These are phyloP conservation scores for Podospora pseudoanserina DNA, from an alignment of 495 filamentous ascomycete genomes.

Conservation along the genomic window DNA sequence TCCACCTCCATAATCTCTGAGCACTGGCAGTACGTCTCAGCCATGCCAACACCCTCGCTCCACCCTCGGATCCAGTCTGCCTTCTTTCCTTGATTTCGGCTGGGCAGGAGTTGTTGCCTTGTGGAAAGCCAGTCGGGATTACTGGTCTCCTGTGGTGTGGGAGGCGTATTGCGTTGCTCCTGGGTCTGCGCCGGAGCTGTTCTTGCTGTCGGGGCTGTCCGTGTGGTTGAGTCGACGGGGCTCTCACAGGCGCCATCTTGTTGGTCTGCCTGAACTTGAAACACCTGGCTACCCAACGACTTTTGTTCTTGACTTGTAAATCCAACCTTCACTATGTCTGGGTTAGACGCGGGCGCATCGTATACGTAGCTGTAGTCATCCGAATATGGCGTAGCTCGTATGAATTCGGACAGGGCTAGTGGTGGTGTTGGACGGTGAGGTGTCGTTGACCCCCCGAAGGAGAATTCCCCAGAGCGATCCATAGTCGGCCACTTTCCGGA, in stretches of 20 bases:
- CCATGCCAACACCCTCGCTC: constrained; percentile 29
- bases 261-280: constrained; percentile 4
- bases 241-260: constrained; percentile 7
- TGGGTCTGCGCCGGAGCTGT: constrained; percentile 3
- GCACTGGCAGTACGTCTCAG: constrained; percentile 30
- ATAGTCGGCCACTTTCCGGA: constrained; percentile 15
- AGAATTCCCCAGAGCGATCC: constrained; percentile 23
- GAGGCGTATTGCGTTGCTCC: constrained; percentile 1
- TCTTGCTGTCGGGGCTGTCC: constrained; percentile 8
- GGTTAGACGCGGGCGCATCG: constrained; percentile 13
- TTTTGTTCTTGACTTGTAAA: not conserved
- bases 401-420: constrained; percentile 27
- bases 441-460: constrained; percentile 12
- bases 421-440: constrained; percentile 23
- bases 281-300: not conserved
- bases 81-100: constrained; percentile 29
- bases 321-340: not conserved
- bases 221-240: constrained; percentile 8
- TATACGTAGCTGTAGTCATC: constrained; percentile 20
- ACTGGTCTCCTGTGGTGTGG: not conserved
- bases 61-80: constrained; percentile 37
- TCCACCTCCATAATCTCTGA: constrained; percentile 18
- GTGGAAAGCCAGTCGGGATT: constrained; percentile 27
- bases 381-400: constrained; percentile 19
- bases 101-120: constrained; percentile 28